phyloP scores from a whole-genome alignment of 371 early-diverging fungal species.

The Mucor racemosus region DNA sequence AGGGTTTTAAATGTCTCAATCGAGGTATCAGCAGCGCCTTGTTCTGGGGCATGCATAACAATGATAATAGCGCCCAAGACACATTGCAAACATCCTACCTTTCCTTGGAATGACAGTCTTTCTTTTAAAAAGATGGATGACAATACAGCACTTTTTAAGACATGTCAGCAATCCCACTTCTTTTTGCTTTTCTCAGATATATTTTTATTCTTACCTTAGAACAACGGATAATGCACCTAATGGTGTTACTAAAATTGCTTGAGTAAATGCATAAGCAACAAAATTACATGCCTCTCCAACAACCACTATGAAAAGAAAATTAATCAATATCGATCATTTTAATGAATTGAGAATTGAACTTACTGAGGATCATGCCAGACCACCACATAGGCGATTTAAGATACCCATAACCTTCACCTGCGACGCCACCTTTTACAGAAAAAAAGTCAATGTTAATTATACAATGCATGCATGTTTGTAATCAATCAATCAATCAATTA shows the following conservation, averaged over 20 bases:
- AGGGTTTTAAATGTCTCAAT: conserved; percentile 81
- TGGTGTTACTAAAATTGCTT: conserved; percentile 94
- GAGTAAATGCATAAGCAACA: conserved; percentile 94
- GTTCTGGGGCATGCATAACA: conserved; percentile 91
- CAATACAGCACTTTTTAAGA: conserved; percentile 73
- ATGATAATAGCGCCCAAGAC: conserved; percentile 90
- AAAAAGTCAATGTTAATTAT: background rate
- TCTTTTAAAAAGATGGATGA: conserved; percentile 91
- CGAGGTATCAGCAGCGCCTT: conserved; percentile 73
- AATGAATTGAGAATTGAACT: conserved; percentile 4
- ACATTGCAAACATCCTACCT: conserved; percentile 90
- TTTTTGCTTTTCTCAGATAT: too few relatives aligned
- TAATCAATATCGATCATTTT: background rate
- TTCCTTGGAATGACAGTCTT: conserved; percentile 79
- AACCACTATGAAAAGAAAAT: conserved; percentile 50
- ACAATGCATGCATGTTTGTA: conserved; percentile 6
- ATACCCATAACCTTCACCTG: conserved; percentile 85
- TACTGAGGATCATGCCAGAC: conserved; percentile 87
- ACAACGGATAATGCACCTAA: conserved; percentile 90
- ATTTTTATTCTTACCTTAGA: conserved; percentile 11
- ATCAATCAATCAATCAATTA: background rate
- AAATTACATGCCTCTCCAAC: conserved; percentile 93
- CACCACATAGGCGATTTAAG: conserved; percentile 92
- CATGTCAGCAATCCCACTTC: too few relatives aligned
- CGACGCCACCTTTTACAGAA: conserved; percentile 41